Evolutionary conservation across 441 rosid genomes (phyloP), one percentile per base, ranked within the genome.

Genomic region (Pelargonium fulgidum): DNA sequence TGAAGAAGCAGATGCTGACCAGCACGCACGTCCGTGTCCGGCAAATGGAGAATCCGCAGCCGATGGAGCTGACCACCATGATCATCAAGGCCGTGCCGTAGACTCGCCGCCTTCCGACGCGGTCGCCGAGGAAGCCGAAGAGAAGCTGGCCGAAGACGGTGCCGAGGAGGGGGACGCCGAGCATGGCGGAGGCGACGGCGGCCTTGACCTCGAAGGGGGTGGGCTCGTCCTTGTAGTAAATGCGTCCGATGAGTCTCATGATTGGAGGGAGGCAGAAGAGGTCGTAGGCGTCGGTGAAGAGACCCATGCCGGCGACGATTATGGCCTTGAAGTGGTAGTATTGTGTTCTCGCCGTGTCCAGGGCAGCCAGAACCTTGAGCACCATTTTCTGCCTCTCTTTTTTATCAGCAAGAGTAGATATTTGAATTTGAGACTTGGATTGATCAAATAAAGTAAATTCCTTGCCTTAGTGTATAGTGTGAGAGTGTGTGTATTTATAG

Each of bases 241-340:
- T 80, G n/a, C 81, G 75, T 11, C 79, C 85, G 6, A 91, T 73
- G 42, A 91, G 74, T 26, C 70, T 82, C 72, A 78, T 64, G 73
- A 91, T 72, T 1, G 86, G 86, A 16, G 96, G 81, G 76, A 91
- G 79, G 65, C 96, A 91, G 69, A 91, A 89, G 74, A 91, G 85
- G 64, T 88, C 92, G 64, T 91, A 91, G 14, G 96, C 82, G 73
- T 91, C 97, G 62, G 85, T 84, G 86, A 89, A 92, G 12, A 92
- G 81, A 0, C 96, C 96, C 90, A 88, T 87, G 1, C 97, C 97
- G 1, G 97, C 94, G 16, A 92, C 73, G 50, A 92, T 70, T 59
- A 89, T 89, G 29, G 96, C 96, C 70, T 85, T 92, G 88, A 85
- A 85, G 73, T 89, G 97, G 68, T 89, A 89, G 71, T 71, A 82